phyloP scores from a whole-genome alignment of 108 stramenopile genomes.

The Cyclostephanos tholiformis region DNA sequence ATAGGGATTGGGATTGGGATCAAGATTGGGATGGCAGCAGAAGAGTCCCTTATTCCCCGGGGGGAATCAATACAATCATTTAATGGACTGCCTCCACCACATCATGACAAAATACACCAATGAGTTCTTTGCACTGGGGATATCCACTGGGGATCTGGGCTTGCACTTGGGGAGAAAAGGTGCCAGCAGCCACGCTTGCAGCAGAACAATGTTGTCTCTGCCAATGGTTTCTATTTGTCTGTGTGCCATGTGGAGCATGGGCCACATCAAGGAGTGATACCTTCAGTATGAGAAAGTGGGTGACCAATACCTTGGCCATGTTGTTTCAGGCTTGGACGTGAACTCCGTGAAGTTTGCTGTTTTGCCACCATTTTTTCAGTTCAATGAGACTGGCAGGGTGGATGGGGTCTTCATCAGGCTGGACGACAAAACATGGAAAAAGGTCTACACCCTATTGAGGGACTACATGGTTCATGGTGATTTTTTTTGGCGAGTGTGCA shows the following conservation, averaged over 20 bases:
- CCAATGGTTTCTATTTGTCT: conserved; percentile 23
- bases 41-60: neutral
- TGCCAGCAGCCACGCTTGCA: neutral
- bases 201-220: conserved; percentile 22
- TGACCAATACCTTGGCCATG: conserved; percentile 22
- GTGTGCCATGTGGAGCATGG: conserved; percentile 14
- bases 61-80: conserved; percentile 8
- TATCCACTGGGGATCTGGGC: conserved; percentile 11
- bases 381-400: neutral
- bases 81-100: neutral
- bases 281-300: conserved; percentile 21
- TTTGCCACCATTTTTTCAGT: neutral
- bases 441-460: neutral
- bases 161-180: conserved; percentile 11
- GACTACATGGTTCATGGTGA: neutral
- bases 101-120: neutral
- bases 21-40: neutral
- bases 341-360: conserved; percentile 1
- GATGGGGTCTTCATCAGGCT: neutral
- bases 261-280: conserved; percentile 26
- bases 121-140: neutral
- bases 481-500: neutral
- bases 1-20: too few species aligned
- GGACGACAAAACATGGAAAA: neutral
- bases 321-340: neutral